Percentiles rank a stretch among this genome's conserved stretches.
phyloP scores from a whole-genome alignment of 116 monocot species.

The Cymodocea nodosa region DNA sequence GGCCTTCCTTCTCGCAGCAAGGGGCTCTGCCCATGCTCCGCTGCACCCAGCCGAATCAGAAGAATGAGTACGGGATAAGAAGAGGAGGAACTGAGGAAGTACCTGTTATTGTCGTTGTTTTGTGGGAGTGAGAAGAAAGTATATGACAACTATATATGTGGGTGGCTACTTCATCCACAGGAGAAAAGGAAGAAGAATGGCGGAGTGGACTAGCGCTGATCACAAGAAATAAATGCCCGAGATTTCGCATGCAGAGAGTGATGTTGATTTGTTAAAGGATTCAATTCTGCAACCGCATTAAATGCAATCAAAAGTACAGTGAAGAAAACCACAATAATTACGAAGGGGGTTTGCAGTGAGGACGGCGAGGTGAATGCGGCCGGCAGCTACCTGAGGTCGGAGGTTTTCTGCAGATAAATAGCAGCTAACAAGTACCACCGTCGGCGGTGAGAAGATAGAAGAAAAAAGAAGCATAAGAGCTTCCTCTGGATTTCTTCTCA shows the following conservation, averaged over 20 bases:
- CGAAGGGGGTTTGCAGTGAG: too few species aligned
- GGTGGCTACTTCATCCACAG: not conserved
- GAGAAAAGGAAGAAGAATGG: constrained; percentile 1
- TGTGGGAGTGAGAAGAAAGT: not conserved
- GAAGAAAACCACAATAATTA: not conserved
- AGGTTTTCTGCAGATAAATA: too few species aligned
- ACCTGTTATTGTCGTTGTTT: not conserved
- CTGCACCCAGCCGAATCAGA: not conserved
- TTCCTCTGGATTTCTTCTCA: too few species aligned
- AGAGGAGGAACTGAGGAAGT: not conserved
- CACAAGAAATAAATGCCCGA: constrained; percentile 9
- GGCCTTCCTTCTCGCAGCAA: constrained; percentile 55
- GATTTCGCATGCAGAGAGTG: constrained; percentile 8
- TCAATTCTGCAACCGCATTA: constrained; percentile 4
- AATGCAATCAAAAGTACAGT: not conserved
- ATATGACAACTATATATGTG: not conserved
- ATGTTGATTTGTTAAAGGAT: not conserved
- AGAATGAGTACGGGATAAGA: not conserved
- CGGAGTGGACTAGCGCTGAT: not conserved
- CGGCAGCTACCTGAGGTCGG: too few species aligned
- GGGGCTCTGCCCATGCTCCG: constrained; percentile 43
- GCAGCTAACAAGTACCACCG: too few species aligned
- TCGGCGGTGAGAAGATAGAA: too few species aligned
- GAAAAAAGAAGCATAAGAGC: too few species aligned
- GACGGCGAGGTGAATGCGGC: too few species aligned